These are phyloP conservation scores for Talaromyces trachyspermus DNA, from an alignment of 495 filamentous ascomycete species.

Conservation along the genomic window DNA sequence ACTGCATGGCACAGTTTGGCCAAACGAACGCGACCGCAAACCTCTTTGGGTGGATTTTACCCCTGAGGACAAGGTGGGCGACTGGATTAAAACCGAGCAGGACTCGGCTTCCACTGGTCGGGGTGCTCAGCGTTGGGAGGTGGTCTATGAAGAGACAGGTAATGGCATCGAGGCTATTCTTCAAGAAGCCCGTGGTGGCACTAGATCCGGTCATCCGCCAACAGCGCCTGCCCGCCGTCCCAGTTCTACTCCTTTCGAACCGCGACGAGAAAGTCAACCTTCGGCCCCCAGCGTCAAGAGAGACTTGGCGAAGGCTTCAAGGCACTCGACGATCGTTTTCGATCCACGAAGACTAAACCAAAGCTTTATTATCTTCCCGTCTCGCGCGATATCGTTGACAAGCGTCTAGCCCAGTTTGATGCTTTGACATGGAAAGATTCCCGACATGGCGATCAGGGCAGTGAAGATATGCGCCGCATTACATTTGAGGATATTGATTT, in stretches of 20 bases:
- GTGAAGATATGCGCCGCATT: constrained; percentile 63
- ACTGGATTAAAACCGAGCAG: constrained; percentile 71
- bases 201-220: constrained; percentile 11
- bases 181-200: constrained; percentile 30
- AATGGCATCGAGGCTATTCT: constrained; percentile 51
- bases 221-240: constrained; percentile 19
- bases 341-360: constrained; percentile 56
- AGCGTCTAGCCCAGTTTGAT: constrained; percentile 60
- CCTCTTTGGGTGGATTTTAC: constrained; percentile 86
- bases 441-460: constrained; percentile 35
- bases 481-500: constrained; percentile 66
- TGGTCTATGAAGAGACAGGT: constrained; percentile 54
- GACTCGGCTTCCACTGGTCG: constrained; percentile 38
- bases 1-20: constrained; percentile 76
- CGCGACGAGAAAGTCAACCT: not conserved
- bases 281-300: not conserved
- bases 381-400: constrained; percentile 41
- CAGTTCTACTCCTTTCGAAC: constrained; percentile 17
- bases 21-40: constrained; percentile 77
- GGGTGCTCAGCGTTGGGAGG: constrained; percentile 57
- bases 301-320: constrained; percentile 41
- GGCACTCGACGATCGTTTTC: constrained; percentile 57
- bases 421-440: constrained; percentile 40
- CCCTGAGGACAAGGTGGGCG: constrained; percentile 60
- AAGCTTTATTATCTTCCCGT: constrained; percentile 62